Percentiles rank a stretch among this genome's conserved stretches.
phyloP scores from a whole-genome alignment of 768 basidiomycete species.

The Hysterangium stoloniferum region DNA sequence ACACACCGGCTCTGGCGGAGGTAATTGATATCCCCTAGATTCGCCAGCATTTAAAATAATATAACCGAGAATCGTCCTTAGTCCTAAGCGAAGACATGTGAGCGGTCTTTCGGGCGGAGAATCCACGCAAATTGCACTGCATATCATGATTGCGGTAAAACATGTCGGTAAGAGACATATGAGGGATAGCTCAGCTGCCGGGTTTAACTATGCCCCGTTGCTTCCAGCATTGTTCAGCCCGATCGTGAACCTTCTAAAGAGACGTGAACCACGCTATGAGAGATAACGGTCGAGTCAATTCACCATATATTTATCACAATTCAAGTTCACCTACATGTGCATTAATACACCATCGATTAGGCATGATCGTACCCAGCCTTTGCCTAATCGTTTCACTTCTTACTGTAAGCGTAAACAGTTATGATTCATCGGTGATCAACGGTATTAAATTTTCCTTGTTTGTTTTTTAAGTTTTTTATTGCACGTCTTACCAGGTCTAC shows the following conservation, averaged over 20 bases:
- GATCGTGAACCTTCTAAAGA: constrained; percentile 2
- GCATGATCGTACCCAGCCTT: constrained; percentile 50
- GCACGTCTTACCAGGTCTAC: constrained; percentile 38
- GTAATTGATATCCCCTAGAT: no score
- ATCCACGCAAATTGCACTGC: not conserved
- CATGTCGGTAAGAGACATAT: constrained; percentile 2
- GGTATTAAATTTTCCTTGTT: constrained; percentile 20
- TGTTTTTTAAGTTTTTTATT: not conserved
- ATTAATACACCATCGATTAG: constrained; percentile 22
- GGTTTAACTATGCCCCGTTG: not conserved
- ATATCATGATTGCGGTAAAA: not conserved
- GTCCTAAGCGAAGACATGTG: no score
- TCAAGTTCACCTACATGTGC: not conserved
- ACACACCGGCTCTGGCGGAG: no score
- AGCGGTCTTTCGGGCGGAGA: not conserved
- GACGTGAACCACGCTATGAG: constrained; percentile 8
- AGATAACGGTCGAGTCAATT: constrained; percentile 6
- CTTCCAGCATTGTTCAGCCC: constrained; percentile 2
- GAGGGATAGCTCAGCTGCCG: not conserved
- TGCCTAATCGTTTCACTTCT: constrained; percentile 56
- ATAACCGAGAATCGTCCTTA: no score
- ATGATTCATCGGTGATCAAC: constrained; percentile 62
- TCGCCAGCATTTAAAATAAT: no score
- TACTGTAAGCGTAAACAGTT: constrained; percentile 58
- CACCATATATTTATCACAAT: not conserved